Conservation (phyloP, 495 filamentous ascomycete genomes). For the Pseudevernia furfuracea region DNA sequence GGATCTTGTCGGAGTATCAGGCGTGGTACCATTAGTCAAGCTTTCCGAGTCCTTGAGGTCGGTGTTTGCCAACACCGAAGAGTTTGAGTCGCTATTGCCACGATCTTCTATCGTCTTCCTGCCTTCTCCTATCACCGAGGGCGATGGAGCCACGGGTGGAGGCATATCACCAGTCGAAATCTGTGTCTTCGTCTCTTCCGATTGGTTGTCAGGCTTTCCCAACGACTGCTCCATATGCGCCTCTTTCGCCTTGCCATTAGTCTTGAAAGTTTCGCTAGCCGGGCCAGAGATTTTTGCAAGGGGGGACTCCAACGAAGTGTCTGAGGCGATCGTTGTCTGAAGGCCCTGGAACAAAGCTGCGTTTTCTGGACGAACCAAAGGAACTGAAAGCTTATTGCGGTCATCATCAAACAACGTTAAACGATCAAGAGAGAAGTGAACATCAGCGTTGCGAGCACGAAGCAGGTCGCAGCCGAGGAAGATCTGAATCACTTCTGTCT, state of each 20-base stretch:
- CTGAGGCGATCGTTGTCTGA: constrained; percentile 47
- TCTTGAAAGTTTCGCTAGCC: constrained; percentile 40
- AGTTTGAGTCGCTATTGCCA: constrained; percentile 8
- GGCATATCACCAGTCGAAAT: constrained; percentile 2
- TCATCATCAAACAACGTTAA: constrained; percentile 82
- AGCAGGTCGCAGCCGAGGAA: constrained; percentile 84
- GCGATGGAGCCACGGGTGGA: constrained; percentile 32
- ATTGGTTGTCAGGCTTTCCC: constrained; percentile 11
- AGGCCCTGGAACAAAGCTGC: constrained; percentile 71
- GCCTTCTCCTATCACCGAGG: constrained; percentile 26
- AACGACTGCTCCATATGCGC: neutral
- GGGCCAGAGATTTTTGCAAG: constrained; percentile 32
- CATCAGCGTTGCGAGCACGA: constrained; percentile 78
- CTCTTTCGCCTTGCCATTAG: constrained; percentile 20
- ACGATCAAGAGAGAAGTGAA: constrained; percentile 84
- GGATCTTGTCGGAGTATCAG: constrained; percentile 38
- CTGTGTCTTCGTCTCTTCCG: constrained; percentile 12
- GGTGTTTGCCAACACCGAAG: constrained; percentile 8
- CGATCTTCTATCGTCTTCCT: constrained; percentile 13
- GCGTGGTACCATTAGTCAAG: constrained; percentile 26
- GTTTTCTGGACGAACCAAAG: constrained; percentile 88
- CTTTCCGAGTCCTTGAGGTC: constrained; percentile 20
- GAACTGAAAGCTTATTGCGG: constrained; percentile 80
- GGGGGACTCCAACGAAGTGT: constrained; percentile 25
- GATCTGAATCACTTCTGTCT: constrained; percentile 58